Percentiles rank a stretch among this genome's conserved stretches.
These are phyloP conservation scores for Aechmea fasciata DNA, from an alignment of 176 grass and related monocot genomes.

Conservation along the genomic window DNA sequence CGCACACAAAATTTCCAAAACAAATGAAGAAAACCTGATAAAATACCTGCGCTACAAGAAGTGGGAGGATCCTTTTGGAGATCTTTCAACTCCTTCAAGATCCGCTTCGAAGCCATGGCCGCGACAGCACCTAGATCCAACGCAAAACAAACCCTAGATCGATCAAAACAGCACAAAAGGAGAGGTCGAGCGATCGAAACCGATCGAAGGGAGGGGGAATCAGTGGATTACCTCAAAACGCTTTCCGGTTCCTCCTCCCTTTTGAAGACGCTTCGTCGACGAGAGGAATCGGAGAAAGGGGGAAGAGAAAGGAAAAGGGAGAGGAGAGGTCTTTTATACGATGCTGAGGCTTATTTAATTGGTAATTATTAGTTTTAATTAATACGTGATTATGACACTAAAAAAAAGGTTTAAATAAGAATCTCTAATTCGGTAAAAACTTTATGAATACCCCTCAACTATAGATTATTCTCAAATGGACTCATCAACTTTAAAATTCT, in stretches of 20 bases:
- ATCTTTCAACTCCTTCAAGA: constrained; percentile 5
- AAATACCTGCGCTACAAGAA: constrained; percentile 2
- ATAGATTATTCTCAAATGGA: no score
- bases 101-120: constrained; percentile 4
- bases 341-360: no score
- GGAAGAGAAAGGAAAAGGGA: not conserved
- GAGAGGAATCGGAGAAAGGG: not conserved
- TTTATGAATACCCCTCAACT: no score
- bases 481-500: no score
- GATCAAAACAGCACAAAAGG: not conserved
- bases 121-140: not conserved
- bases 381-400: no score
- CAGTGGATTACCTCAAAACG: not conserved
- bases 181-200: not conserved
- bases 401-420: no score
- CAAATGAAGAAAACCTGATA: not conserved
- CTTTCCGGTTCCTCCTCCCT: not conserved
- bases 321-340: no score
- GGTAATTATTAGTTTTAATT: no score
- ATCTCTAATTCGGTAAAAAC: no score
- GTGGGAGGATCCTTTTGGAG: constrained; percentile 1
- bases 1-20: not conserved
- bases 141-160: not conserved
- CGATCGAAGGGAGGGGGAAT: not conserved
- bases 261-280: not conserved